Percentiles rank a stretch among this genome's conserved stretches.
phyloP scores from a whole-genome alignment of 2,329 filamentous ascomycete genomes.

The Corniculantispora saksenae region DNA sequence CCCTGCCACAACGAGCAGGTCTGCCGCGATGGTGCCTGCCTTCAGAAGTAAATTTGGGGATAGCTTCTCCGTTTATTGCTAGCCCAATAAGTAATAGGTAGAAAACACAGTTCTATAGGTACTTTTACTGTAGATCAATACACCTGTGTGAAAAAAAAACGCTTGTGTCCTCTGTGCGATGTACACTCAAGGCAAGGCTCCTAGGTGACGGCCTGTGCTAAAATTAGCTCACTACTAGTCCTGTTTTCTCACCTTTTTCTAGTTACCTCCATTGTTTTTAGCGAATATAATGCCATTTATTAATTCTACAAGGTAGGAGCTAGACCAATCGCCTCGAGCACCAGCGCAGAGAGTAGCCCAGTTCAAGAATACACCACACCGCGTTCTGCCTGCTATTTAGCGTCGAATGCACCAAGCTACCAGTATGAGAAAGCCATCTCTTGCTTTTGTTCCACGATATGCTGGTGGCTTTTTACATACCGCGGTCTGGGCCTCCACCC shows the following conservation, averaged over 20 bases:
- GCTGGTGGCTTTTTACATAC: neutral
- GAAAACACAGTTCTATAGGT: neutral
- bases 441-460: neutral
- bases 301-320: no score
- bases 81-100: neutral
- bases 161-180: neutral
- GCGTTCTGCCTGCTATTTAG: neutral
- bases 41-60: neutral
- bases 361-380: neutral
- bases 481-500: neutral
- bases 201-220: neutral
- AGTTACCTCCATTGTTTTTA: no score
- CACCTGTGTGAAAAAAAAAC: neutral
- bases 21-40: neutral
- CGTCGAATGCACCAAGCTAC: neutral
- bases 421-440: neutral
- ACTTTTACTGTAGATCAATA: neutral
- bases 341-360: neutral
- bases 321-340: no score
- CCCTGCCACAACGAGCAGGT: neutral
- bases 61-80: no score
- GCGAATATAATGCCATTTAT: no score
- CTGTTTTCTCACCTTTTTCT: no score
- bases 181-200: neutral
- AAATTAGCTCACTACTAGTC: neutral